Evolutionary conservation across 441 rosid genomes (phyloP).

Genomic region (Pelargonium myrrhifolium): DNA sequence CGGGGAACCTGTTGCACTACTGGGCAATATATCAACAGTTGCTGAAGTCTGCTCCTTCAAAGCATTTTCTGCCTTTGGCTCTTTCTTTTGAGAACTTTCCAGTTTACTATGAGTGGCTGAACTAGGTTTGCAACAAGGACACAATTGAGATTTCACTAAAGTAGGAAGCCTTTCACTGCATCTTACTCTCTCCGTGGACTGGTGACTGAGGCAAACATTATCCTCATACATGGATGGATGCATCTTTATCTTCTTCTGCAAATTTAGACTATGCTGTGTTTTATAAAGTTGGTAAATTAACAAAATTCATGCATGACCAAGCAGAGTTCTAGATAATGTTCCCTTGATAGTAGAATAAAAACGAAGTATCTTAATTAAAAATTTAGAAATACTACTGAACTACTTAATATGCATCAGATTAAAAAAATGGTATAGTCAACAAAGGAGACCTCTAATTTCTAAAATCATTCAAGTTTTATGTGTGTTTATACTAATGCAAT

Average conservation of each 20-base stretch:
- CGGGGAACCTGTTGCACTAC: slow-evolving; percentile 8
- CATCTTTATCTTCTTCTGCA: slow-evolving; percentile 37
- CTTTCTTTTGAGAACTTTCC: slow-evolving; percentile 10
- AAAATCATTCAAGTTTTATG: background rate
- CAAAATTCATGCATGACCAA: slow-evolving; percentile 3
- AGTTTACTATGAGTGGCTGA: slow-evolving; percentile 23
- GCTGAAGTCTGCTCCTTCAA: slow-evolving; percentile 14
- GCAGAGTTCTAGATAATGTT: background rate
- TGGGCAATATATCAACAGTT: slow-evolving; percentile 21
- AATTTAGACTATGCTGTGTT: slow-evolving; percentile 14
- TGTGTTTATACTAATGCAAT: background rate
- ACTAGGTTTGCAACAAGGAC: slow-evolving; percentile 32
- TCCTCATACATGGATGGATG: slow-evolving; percentile 42
- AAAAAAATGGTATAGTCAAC: background rate
- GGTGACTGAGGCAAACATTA: slow-evolving; percentile 4
- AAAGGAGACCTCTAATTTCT: background rate
- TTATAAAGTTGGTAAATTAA: slow-evolving; percentile 10
- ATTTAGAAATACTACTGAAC: background rate
- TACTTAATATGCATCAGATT: background rate
- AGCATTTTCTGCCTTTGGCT: slow-evolving; percentile 13
- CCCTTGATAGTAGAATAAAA: background rate
- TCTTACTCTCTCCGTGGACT: slow-evolving; percentile 30
- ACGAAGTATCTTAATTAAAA: background rate
- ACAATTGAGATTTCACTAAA: slow-evolving; percentile 19
- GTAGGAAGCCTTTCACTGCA: slow-evolving; percentile 27